phyloP scores from a whole-genome alignment of 192 early-diverging fungal genomes.

The Backusella mclennaniae region DNA sequence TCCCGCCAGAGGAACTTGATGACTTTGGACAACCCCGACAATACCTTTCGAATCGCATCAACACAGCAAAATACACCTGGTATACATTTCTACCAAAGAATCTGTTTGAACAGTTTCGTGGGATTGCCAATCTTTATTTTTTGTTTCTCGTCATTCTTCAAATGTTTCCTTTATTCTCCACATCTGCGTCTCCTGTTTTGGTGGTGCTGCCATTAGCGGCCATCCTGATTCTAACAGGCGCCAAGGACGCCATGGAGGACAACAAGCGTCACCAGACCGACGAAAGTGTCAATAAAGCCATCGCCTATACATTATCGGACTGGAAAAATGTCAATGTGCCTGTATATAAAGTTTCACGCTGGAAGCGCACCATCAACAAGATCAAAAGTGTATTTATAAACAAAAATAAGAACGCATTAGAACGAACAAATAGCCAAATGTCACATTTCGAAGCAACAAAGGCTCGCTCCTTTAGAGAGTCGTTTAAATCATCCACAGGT shows the following conservation, averaged over 20 bases:
- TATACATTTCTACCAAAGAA: slow-evolving; percentile 92
- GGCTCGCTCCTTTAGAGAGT: slow-evolving; percentile 9
- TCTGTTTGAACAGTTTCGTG: slow-evolving; percentile 93
- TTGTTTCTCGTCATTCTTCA: slow-evolving; percentile 86
- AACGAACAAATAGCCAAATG: neutral
- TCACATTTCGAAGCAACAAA: neutral
- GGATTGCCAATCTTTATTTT: slow-evolving; percentile 96
- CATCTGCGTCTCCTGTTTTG: slow-evolving; percentile 68
- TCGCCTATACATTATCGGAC: slow-evolving; percentile 46
- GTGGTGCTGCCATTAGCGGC: slow-evolving; percentile 79
- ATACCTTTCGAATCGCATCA: slow-evolving; percentile 66
- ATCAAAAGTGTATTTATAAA: neutral
- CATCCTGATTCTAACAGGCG: slow-evolving; percentile 74
- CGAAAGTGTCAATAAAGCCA: slow-evolving; percentile 74
- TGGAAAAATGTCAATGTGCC: slow-evolving; percentile 66
- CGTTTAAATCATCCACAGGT: slow-evolving; percentile 15
- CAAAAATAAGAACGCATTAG: neutral
- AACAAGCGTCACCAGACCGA: slow-evolving; percentile 86
- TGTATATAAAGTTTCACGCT: slow-evolving; percentile 27
- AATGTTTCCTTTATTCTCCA: slow-evolving; percentile 48
- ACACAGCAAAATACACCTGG: slow-evolving; percentile 88
- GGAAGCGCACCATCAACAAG: slow-evolving; percentile 8
- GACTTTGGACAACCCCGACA: slow-evolving; percentile 42
- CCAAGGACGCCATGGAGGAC: slow-evolving; percentile 93
- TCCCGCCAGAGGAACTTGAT: slow-evolving; percentile 36